phyloP scores from a whole-genome alignment of 306 rosid species.

The Mimosa pudica region DNA sequence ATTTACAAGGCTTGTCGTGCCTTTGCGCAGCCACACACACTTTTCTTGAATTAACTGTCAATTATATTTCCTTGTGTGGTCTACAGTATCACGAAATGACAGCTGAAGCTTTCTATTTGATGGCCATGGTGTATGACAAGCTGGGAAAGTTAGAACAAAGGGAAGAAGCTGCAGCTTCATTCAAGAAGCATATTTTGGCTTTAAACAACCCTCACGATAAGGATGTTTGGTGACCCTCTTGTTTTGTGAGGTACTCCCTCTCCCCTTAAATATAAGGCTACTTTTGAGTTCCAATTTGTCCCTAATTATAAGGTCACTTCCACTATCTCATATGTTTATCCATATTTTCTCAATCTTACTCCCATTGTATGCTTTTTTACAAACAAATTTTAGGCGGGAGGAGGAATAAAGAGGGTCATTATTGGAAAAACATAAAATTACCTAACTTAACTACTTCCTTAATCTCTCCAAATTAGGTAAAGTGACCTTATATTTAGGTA shows the following conservation, averaged over 20 bases:
- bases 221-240: slow-evolving; percentile 47
- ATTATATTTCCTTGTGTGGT: slow-evolving; percentile 20
- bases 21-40: neutral
- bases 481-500: too few relatives aligned
- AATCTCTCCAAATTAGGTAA: too few relatives aligned
- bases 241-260: neutral
- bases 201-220: slow-evolving; percentile 52
- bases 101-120: slow-evolving; percentile 92
- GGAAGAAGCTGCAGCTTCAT: slow-evolving; percentile 85
- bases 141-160: slow-evolving; percentile 66
- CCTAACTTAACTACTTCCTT: too few relatives aligned
- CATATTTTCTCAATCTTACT: too few relatives aligned
- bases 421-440: too few relatives aligned
- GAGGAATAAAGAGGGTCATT: too few relatives aligned
- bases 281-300: too few relatives aligned
- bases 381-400: too few relatives aligned
- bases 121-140: slow-evolving; percentile 83
- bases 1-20: neutral
- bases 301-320: too few relatives aligned
- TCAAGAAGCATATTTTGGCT: slow-evolving; percentile 70
- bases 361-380: too few relatives aligned
- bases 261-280: too few relatives aligned
- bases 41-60: slow-evolving; percentile 1
- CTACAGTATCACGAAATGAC: slow-evolving; percentile 85
- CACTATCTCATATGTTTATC: too few relatives aligned